phyloP scores from a whole-genome alignment of 2,329 filamentous ascomycete genomes.

The Aspergillus sp. region DNA sequence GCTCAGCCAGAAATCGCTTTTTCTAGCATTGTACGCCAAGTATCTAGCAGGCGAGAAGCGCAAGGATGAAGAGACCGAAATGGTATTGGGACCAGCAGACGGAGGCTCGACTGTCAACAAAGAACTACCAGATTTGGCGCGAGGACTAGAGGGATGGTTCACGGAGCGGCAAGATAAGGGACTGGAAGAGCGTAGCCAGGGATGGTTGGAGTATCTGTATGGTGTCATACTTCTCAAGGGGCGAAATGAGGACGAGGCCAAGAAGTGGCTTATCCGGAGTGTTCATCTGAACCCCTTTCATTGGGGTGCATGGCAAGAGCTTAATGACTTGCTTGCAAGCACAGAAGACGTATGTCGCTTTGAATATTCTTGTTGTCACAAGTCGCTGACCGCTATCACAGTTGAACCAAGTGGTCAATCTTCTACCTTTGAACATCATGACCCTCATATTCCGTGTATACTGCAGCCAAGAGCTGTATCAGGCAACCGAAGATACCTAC shows the following conservation, averaged over 20 bases:
- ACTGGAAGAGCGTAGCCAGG: conserved; percentile 67
- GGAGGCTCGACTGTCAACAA: conserved; percentile 82
- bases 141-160: conserved; percentile 80
- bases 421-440: conserved; percentile 86
- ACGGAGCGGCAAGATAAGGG: conserved; percentile 63
- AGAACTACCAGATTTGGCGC: conserved; percentile 74
- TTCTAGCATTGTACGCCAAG: conserved; percentile 88
- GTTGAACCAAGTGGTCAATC: conserved; percentile 70
- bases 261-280: conserved; percentile 83
- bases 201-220: conserved; percentile 85
- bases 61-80: conserved; percentile 94
- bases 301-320: conserved; percentile 95
- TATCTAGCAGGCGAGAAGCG: conserved; percentile 93
- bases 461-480: conserved; percentile 87
- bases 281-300: conserved; percentile 91
- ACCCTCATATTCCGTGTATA: conserved; percentile 92
- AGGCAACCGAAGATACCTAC: conserved; percentile 74
- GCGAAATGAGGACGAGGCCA: conserved; percentile 82
- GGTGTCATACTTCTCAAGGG: conserved; percentile 87
- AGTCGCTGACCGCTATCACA: conserved; percentile 39
- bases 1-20: conserved; percentile 87
- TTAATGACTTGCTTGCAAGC: conserved; percentile 75
- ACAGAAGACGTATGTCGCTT: conserved; percentile 71
- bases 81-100: conserved; percentile 93
- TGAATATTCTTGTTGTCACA: not conserved